Base-by-base conservation (phyloP, 2,329 filamentous ascomycete genomes). In the Colletotrichum sp. region DNA sequence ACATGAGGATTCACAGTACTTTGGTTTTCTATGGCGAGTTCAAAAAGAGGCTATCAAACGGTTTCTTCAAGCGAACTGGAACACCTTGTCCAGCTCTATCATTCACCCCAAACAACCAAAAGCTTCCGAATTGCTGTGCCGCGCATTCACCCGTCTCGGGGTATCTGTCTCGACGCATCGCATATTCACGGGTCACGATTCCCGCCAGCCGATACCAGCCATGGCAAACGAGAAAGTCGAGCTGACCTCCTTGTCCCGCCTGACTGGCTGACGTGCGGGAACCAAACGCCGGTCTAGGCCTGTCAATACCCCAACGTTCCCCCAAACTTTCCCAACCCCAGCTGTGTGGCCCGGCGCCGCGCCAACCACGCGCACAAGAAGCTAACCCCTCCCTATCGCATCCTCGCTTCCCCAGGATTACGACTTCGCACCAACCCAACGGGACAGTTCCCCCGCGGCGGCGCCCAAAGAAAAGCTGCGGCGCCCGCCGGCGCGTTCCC, bases 231-330 rank as follows among this genome's bases (percentile, higher is more conserved):
- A 51, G n/a, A 51, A 51, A 21, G 15, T 27, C 47, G 47, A 43
- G 62, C 71, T 63, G 62, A 70, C 24, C 64, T 36, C 6, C 27
- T 59, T 21, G 21, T 66, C 38, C 62, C 68, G 57, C 36, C 68
- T 73, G 72, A 67, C 57, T 62, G 62, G 72, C 62, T 71, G 62
- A 63, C 62, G 54, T 31, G 68, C 62, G 72, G 72, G 34, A 73
- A 34, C 62, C 62, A 67, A 24, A 58, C 51, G 51, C 21, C 62
- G 62, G 62, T 31, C 43, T 62, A 11, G n/a, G 47, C 55, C 68
- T 71, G 55, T 47, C 62, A 55, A 43, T 74, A 74, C 72, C 72
- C 72, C 68, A 74, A 74, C 70, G 57, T 69, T 66, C 58, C 70
- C 51, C 70, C 70, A 47, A 69, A 72, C 67, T 66, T 66, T 66